A percentile compares a stretch with the other conserved stretches of the same genome.
Conservation (phyloP, 345 rosid species). For the Populus deltoides region DNA sequence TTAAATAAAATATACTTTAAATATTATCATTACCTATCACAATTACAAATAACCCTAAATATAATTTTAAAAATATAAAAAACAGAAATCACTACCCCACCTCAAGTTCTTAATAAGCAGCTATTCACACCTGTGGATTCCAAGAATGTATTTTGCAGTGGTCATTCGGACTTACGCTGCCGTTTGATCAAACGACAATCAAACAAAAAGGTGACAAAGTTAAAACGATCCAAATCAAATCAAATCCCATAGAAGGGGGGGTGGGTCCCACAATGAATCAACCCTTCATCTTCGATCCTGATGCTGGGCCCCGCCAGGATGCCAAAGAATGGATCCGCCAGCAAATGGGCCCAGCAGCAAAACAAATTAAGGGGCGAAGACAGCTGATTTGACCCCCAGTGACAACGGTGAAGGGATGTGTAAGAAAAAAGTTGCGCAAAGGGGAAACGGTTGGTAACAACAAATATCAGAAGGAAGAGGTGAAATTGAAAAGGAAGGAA, state of each 20-base stretch:
- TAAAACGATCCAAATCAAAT: conserved; percentile 29
- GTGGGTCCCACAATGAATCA: background rate
- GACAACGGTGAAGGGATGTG: conserved; percentile 36
- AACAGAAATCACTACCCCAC: too few species aligned
- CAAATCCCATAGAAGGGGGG: background rate
- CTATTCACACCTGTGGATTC: background rate
- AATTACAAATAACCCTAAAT: too few species aligned
- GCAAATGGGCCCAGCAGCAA: background rate
- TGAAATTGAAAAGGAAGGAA: conserved; percentile 16
- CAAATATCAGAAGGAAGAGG: conserved; percentile 25
- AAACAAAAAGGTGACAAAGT: background rate
- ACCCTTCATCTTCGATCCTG: conserved; percentile 1
- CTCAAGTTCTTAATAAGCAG: too few species aligned
- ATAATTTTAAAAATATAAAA: too few species aligned
- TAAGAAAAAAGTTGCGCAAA: conserved; percentile 30
- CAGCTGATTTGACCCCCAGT: conserved; percentile 31
- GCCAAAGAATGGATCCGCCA: conserved; percentile 25
- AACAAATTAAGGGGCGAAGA: conserved; percentile 15
- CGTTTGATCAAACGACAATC: conserved; percentile 11
- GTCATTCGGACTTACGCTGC: background rate
- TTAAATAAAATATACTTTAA: too few species aligned
- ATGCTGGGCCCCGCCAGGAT: conserved; percentile 24
- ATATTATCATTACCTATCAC: accelerated
- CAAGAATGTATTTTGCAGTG: background rate
- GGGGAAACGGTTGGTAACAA: conserved; percentile 44